Evolutionary conservation across 768 basidiomycete genomes (phyloP), one percentile per base, ranked within the genome.

Genomic region (Pleurotus sapidus): DNA sequence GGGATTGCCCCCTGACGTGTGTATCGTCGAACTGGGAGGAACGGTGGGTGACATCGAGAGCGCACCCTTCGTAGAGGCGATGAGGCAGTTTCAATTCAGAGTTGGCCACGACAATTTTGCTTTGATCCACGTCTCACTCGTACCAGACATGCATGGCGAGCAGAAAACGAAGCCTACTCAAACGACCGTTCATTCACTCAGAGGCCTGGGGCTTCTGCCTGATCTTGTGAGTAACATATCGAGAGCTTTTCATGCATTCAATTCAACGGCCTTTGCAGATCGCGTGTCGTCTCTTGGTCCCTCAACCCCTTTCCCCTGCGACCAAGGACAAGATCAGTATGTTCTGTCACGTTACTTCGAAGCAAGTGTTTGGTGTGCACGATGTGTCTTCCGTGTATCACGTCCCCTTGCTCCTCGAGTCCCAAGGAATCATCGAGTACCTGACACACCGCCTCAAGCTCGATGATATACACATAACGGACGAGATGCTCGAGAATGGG

Each of bases 1-100:
- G 12, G 93, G 86, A 18, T 87, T 95, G 64, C 84, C 88, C 67
- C 95, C 96, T 0, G 96, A 99, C 68, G 89, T 99, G 42, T 99
- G 96, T 73, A 97, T 99, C 63, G 86, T 99, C 61, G 96, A 99
- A 93, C 89, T 99, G 60, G 96, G 96, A 56, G 96, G 96, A 18
- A 99, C 96, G 0, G 96, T 99, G 14, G 96, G 96, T 46, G 96
- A 99, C 66, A 99, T 99, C 69, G 96, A 99, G 66, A 97, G 94
- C 5, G 95, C 95, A 3, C 96, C 96, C 2, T 99, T 99, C 71
- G 81, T 99, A 46, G 96, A 99, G 71, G 96, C 96, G 0, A 95
- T 99, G 90, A 87, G 96, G n/a, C 96, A 99, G 71, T 99, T 99
- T 81, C 96, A 99, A 68, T 98, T 98, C 79, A 88, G 96, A 56